Conservation (phyloP, 257 asterid species). For the Rubia yunnanensis region DNA sequence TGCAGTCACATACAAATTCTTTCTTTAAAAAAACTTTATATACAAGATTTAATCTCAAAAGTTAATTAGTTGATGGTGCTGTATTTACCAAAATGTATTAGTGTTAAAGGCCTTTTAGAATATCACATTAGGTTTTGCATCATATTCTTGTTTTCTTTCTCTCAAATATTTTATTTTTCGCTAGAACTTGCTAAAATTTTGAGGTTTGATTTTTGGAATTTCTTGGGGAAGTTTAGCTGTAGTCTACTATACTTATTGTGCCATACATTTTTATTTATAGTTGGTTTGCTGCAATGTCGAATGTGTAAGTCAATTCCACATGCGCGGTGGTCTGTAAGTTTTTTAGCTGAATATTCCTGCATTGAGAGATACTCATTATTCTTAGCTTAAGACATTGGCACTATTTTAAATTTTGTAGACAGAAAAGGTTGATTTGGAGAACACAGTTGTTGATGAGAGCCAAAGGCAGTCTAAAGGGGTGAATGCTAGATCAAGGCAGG, state of each 20-base stretch:
- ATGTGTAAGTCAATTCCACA: neutral
- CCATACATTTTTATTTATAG: neutral
- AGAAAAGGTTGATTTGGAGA: constrained; percentile 94
- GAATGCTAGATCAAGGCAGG: constrained; percentile 66
- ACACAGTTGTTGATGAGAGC: constrained; percentile 96
- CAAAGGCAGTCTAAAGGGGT: constrained; percentile 70
- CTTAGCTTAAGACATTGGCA: constrained; percentile 18
- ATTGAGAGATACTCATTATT: constrained; percentile 2
- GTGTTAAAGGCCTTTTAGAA: too few species aligned
- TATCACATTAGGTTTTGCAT: too few species aligned
- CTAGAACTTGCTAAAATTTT: neutral
- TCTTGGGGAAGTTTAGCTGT: too few species aligned
- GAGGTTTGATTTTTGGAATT: too few species aligned
- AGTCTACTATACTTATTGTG: neutral
- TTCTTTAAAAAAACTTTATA: too few species aligned
- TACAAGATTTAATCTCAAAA: too few species aligned
- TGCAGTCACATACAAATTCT: too few species aligned
- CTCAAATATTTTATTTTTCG: neutral
- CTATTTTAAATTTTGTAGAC: constrained; percentile 46
- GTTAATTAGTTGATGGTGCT: too few species aligned
- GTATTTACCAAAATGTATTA: too few species aligned
- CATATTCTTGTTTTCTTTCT: neutral
- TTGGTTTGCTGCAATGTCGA: neutral
- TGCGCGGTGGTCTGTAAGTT: neutral
- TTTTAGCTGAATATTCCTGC: constrained; percentile 4